Percentiles rank a stretch among this genome's conserved stretches.
These are phyloP conservation scores for Trichoderma afroharzianum DNA, from an alignment of 2,329 filamentous ascomycete species.

Conservation along the genomic window DNA sequence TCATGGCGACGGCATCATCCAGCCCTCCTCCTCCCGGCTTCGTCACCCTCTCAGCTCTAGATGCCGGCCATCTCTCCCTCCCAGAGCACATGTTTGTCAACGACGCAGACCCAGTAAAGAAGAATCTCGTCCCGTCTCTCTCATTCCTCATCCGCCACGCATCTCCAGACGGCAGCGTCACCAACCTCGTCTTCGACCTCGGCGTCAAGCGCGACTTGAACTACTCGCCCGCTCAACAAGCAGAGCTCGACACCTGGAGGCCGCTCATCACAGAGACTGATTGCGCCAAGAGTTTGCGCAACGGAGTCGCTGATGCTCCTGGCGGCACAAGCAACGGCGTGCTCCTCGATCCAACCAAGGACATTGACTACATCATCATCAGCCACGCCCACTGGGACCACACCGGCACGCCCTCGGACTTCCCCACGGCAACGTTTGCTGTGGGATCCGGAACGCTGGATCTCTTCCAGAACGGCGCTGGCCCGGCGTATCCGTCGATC, in stretches of 20 bases:
- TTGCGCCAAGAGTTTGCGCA: not conserved
- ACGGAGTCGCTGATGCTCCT: not conserved
- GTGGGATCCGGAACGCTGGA: conserved; percentile 2
- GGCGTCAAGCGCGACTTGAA: conserved; percentile 4
- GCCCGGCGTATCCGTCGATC: not conserved
- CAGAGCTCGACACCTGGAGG: not conserved
- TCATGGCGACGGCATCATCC: not conserved
- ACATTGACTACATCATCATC: conserved; percentile 5
- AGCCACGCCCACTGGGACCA: conserved; percentile 11
- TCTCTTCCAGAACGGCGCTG: conserved; percentile 1
- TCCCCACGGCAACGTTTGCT: conserved; percentile 6
- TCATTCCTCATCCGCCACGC: conserved; percentile 10
- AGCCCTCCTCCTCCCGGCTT: not conserved
- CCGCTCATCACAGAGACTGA: not conserved
- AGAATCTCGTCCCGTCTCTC: not conserved
- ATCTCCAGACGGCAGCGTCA: not conserved
- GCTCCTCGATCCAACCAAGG: conserved; percentile 1
- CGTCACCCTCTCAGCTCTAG: conserved; percentile 1
- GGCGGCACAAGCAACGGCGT: not conserved
- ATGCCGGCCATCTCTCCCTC: not conserved
- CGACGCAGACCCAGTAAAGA: not conserved
- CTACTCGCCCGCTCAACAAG: not conserved
- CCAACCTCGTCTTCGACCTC: conserved; percentile 11
- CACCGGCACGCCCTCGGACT: not conserved
- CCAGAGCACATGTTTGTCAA: conserved; percentile 8